Percentiles rank a stretch among this genome's conserved stretches.
Evolutionary conservation across 371 early-diverging fungal genomes (phyloP).

Genomic region (Rhizopus microsporus): DNA sequence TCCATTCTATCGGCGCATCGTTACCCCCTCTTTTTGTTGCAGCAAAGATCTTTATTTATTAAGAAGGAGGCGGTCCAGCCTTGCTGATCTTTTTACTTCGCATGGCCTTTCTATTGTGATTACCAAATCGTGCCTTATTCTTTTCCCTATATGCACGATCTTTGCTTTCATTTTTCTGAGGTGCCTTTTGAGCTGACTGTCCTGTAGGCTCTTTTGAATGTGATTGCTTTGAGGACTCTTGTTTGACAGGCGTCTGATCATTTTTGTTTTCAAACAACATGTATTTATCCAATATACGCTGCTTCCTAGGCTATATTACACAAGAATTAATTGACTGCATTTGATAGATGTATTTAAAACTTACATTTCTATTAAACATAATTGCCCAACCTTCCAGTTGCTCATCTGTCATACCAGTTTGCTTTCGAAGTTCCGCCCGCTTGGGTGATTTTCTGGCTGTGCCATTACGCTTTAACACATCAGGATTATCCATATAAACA

Average conservation of each 20-base stretch:
- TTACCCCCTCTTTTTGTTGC: not conserved
- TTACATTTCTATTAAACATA: slow-evolving; percentile 84
- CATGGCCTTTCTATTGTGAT: slow-evolving; percentile 67
- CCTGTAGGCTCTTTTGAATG: slow-evolving; percentile 7
- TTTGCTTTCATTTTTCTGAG: slow-evolving; percentile 19
- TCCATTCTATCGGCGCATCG: not conserved
- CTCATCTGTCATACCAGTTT: slow-evolving; percentile 84
- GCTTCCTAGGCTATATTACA: slow-evolving; percentile 63
- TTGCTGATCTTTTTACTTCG: slow-evolving; percentile 65
- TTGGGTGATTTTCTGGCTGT: slow-evolving; percentile 62
- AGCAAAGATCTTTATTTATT: not conserved
- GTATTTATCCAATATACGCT: slow-evolving; percentile 62
- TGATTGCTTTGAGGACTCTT: slow-evolving; percentile 11
- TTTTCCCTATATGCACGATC: slow-evolving; percentile 57
- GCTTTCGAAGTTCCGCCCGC: slow-evolving; percentile 59
- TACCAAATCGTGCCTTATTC: slow-evolving; percentile 65
- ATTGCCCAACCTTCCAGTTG: slow-evolving; percentile 93
- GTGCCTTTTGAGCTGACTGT: slow-evolving; percentile 13
- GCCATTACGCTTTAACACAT: slow-evolving; percentile 59
- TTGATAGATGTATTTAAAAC: slow-evolving; percentile 23
- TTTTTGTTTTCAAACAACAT: slow-evolving; percentile 49
- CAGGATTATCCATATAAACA: slow-evolving; percentile 50
- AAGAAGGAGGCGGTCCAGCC: slow-evolving; percentile 20
- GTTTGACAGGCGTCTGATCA: slow-evolving; percentile 8
- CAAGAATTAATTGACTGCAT: not conserved